A percentile compares a stretch with the other conserved stretches of the same genome.
These are phyloP conservation scores for Mortierella sp. DNA, from an alignment of 371 early-diverging fungal genomes.

Conservation along the genomic window DNA sequence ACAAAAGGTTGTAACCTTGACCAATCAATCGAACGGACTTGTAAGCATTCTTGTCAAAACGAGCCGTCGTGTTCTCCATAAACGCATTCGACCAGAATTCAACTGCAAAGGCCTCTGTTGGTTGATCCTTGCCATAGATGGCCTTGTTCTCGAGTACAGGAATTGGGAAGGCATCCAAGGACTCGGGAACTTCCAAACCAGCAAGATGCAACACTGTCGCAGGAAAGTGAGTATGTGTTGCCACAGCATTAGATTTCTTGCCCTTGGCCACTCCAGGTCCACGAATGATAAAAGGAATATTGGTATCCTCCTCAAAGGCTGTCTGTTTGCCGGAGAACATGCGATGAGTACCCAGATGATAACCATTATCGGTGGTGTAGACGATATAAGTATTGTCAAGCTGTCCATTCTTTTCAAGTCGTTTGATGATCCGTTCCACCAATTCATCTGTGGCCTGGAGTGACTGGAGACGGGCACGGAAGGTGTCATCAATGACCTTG, in stretches of 20 bases:
- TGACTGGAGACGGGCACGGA: conserved; percentile 67
- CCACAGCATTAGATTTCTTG: conserved; percentile 56
- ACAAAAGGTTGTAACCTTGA: conserved; percentile 62
- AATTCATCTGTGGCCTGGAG: conserved; percentile 75
- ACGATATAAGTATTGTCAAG: conserved; percentile 73
- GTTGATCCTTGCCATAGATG: conserved; percentile 51
- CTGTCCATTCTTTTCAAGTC: conserved; percentile 62
- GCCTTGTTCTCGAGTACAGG: conserved; percentile 53
- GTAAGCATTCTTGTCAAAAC: conserved; percentile 59
- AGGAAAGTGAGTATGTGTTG: conserved; percentile 69
- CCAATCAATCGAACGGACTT: conserved; percentile 69
- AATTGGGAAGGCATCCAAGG: conserved; percentile 68
- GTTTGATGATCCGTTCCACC: conserved; percentile 63
- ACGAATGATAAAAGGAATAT: conserved; percentile 71
- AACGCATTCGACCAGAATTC: conserved; percentile 63
- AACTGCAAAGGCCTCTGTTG: conserved; percentile 67
- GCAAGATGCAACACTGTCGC: conserved; percentile 72
- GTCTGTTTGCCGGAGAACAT: conserved; percentile 68
- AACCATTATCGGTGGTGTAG: conserved; percentile 76
- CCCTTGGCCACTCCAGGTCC: conserved; percentile 69
- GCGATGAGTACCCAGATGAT: conserved; percentile 73
- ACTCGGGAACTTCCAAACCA: conserved; percentile 54
- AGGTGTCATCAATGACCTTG: conserved; percentile 61
- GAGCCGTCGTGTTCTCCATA: conserved; percentile 49
- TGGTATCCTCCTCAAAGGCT: conserved; percentile 71